Evolutionary conservation across 140 eudicot species (phyloP), one percentile per base, ranked within the genome.

Genomic region (Senecio squalidus): DNA sequence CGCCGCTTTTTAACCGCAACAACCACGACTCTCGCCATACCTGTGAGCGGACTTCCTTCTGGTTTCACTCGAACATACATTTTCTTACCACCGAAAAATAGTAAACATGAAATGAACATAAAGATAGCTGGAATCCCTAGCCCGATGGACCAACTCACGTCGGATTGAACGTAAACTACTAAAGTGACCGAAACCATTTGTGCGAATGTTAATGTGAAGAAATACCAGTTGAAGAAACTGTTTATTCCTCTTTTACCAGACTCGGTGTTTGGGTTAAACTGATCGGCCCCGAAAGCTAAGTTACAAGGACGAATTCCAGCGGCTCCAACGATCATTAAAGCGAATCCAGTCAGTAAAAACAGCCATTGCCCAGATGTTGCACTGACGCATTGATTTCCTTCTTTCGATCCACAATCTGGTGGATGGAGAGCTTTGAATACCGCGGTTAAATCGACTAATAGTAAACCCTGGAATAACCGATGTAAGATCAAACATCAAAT

Each of bases 141-240:
- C 47, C 96, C 96, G 44, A 84, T 79, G 1, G 84, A 24, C 96
- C 96, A 88, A 15, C 74, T 88, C 13, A 87, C 18, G 14, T 79
- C 73, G 7, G 83, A 67, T 55, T 88, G 96, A 36, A 88, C 75
- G 60, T 84, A 88, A 5, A 88, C 95, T 17, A 88, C 81, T n/a
- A 67, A 62, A 6, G 96, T 88, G 20, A 84, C 68, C 10, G 96
- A 82, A 4, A 88, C 58, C 85, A 84, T 46, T 62, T 78, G 80
- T 0, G 96, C 96, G 54, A 88, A 88, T 1, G 94, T 84, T 22
- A 74, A 50, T 3, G 88, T 84, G 75, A 84, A 84, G 31, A 79
- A 88, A 58, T 84, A 88, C 96, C 96, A 88, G 27, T 88, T 88
- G 85, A 88, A 84, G 66, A 88, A 88, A 40, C 96, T 84, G 48